Evolutionary conservation across 1,284 basidiomycete species (phyloP).

Genomic region (Quambalaria eucalypti): DNA sequence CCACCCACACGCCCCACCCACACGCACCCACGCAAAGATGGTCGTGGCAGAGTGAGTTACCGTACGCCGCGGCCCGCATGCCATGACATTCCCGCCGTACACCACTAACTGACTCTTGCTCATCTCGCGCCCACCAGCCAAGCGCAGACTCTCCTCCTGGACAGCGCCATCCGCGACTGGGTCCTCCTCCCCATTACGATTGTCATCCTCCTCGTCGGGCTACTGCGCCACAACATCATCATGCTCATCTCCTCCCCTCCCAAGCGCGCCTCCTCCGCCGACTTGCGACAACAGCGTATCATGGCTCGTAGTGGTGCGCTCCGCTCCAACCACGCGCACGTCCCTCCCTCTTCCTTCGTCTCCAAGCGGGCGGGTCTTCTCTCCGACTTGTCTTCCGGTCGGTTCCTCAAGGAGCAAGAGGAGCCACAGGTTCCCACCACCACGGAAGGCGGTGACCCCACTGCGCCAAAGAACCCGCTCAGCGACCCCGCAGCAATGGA

Average conservation of each 20-base stretch:
- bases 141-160: constrained; percentile 26
- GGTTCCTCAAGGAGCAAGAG: constrained; percentile 26
- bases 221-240: constrained; percentile 87
- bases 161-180: constrained; percentile 50
- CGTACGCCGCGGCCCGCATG: too few species aligned
- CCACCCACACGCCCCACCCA: too few species aligned
- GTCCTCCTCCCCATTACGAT: constrained; percentile 91
- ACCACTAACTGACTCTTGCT: not conserved
- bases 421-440: not conserved
- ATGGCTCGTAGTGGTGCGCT: constrained; percentile 26
- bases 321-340: constrained; percentile 29
- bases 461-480: constrained; percentile 56
- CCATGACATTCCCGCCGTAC: not conserved
- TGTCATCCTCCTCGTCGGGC: constrained; percentile 94
- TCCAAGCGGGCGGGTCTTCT: constrained; percentile 26
- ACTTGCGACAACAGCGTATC: constrained; percentile 76
- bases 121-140: not conserved
- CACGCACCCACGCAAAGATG: too few species aligned
- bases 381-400: constrained; percentile 29
- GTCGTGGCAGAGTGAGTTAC: too few species aligned
- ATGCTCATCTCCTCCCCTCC: constrained; percentile 73
- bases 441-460: constrained; percentile 11
- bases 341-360: constrained; percentile 30
- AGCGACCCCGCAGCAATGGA: constrained; percentile 87
- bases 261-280: constrained; percentile 67